Base-by-base conservation (phyloP, 805 yeast genomes). In the Candida taoyuanica region DNA sequence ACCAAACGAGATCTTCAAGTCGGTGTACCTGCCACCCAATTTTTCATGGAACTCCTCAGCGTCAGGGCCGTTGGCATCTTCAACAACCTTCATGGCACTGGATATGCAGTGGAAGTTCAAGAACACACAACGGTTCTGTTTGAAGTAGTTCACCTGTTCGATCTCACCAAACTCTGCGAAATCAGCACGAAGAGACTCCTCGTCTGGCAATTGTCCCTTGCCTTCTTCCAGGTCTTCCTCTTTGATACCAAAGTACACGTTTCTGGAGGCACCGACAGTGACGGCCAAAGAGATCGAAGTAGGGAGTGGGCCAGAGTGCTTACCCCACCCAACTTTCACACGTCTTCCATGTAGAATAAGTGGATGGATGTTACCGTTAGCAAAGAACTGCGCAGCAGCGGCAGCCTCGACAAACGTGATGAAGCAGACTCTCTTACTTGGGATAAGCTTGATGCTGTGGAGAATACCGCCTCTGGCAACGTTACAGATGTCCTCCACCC, bases 401-500 rank as follows among this genome's bases (percentile, higher is more conserved):
- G 68, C 58, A 5, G 84, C 70, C 40, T 80, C 81, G 33, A 84
- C 60, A 50, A 84, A 84, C 0, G 87, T 81, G 11, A 84, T 63
- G 53, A 84, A 84, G 51, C 89, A 82, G 35, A 77, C 71, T 35
- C 67, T 71, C 50, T 71, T 76, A 5, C 70, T 73, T 4, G 71
- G 70, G 37, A 74, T 62, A 39, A 63, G 60, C 42, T 71, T 77
- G 33, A 84, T 68, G 8, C 63, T 58, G 53, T 84, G 88, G 29
- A 84, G 65, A 15, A 78, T 61, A n/a, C 94, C 94, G 29, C 91
- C 91, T 49, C 89, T 69, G 20, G 83, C 79, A 31, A 74, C 76
- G 53, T 84, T 84, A 49, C 89, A 84, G 32, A 84, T 71, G 50
- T 84, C 89, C 55, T 82, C 91, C 2, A 74, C 71, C 5, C 78